These are phyloP conservation scores for Massarina eburnea DNA, from an alignment of 2,329 filamentous ascomycete species.

Conservation along the genomic window DNA sequence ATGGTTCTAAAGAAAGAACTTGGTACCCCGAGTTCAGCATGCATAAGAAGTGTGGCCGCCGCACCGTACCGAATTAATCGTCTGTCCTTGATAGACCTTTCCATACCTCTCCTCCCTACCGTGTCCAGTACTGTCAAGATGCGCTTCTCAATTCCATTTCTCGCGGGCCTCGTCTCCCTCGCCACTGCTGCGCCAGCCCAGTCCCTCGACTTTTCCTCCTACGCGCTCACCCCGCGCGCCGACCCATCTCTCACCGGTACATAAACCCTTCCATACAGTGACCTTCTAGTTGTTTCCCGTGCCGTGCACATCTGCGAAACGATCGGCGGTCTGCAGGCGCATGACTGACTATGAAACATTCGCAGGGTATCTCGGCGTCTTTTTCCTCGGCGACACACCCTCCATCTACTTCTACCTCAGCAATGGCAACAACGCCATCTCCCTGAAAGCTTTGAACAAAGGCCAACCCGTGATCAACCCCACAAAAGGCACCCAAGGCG, in stretches of 20 bases:
- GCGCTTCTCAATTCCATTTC: constrained; percentile 13
- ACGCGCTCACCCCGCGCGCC: constrained; percentile 21
- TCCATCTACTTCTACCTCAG: constrained; percentile 58
- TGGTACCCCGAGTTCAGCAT: not conserved
- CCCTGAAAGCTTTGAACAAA: constrained; percentile 53
- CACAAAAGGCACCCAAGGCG: constrained; percentile 55
- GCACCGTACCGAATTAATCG: not conserved
- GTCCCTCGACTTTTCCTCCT: constrained; percentile 22
- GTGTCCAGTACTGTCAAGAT: constrained; percentile 7
- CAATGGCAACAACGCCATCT: constrained; percentile 54
- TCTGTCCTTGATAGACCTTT: not conserved
- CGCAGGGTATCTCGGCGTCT: constrained; percentile 52
- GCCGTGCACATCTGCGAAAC: too few relatives aligned
- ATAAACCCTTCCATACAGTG: not conserved
- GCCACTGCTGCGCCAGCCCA: constrained; percentile 18
- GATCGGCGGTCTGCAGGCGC: too few relatives aligned
- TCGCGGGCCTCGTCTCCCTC: constrained; percentile 14
- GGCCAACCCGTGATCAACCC: constrained; percentile 53
- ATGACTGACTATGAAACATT: not conserved
- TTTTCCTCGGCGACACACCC: constrained; percentile 58
- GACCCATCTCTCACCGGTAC: constrained; percentile 47
- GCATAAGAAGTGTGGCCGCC: not conserved
- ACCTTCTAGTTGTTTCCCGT: too few relatives aligned
- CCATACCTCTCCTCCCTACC: not conserved
- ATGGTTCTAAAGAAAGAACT: not conserved